These are phyloP conservation scores for Pezicula neosporulosa DNA, from an alignment of 2,329 filamentous ascomycete genomes.

Conservation along the genomic window DNA sequence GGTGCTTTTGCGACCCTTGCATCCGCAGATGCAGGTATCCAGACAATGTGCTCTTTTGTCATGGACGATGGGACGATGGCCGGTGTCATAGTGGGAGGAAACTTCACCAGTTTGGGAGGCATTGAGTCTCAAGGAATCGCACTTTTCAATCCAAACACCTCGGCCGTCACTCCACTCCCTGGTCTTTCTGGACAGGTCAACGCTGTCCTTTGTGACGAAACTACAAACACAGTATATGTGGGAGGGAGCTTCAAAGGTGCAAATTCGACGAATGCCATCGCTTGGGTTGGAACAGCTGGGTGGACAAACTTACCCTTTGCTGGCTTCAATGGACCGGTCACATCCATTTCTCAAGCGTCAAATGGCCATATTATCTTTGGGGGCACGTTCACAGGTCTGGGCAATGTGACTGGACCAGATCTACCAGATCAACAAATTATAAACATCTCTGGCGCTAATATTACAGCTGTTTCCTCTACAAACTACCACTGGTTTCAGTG, in stretches of 20 bases:
- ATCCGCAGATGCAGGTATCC: slow-evolving; percentile 78
- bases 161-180: slow-evolving; percentile 67
- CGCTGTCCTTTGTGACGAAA: slow-evolving; percentile 76
- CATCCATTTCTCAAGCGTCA: slow-evolving; percentile 74
- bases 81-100: slow-evolving; percentile 85
- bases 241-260: slow-evolving; percentile 79
- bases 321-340: slow-evolving; percentile 91
- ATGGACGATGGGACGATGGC: slow-evolving; percentile 61
- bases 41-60: slow-evolving; percentile 80
- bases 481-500: slow-evolving; percentile 59
- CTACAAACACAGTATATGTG: slow-evolving; percentile 78
- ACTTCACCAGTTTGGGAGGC: slow-evolving; percentile 87
- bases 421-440: slow-evolving; percentile 73
- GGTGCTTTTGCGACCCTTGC: slow-evolving; percentile 74
- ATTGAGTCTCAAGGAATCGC: slow-evolving; percentile 76
- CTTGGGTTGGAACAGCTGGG: slow-evolving; percentile 65
- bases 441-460: slow-evolving; percentile 76
- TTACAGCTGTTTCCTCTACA: slow-evolving; percentile 64
- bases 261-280: slow-evolving; percentile 86
- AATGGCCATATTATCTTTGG: slow-evolving; percentile 90
- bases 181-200: slow-evolving; percentile 82
- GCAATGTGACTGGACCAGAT: slow-evolving; percentile 69
- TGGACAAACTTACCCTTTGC: slow-evolving; percentile 85
- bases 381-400: slow-evolving; percentile 82
- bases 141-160: slow-evolving; percentile 71